phyloP scores from a whole-genome alignment of 2,329 filamentous ascomycete species.

The Pseudogymnoascus sp. region DNA sequence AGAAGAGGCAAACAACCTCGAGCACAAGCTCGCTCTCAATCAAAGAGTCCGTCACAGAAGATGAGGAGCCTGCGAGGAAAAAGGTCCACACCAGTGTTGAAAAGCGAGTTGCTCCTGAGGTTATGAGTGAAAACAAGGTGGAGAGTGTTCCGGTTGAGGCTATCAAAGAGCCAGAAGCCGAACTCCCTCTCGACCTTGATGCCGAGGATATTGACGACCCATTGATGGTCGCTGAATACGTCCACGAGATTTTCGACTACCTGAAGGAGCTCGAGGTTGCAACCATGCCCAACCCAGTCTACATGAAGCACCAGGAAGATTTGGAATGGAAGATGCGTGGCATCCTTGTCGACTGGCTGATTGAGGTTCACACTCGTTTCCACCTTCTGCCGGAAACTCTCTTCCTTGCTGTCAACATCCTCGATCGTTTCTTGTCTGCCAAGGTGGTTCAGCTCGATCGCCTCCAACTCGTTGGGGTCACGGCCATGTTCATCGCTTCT shows the following conservation, averaged over 20 bases:
- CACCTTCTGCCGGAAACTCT: conserved; percentile 91
- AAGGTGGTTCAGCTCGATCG: conserved; percentile 96
- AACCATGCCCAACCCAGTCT: conserved; percentile 81
- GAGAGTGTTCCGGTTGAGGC: conserved; percentile 22
- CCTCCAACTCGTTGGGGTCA: conserved; percentile 92
- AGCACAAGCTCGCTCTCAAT: conserved; percentile 45
- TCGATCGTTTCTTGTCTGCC: conserved; percentile 91
- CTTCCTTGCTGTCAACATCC: conserved; percentile 95
- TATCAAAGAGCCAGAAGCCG: conserved; percentile 21
- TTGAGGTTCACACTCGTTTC: conserved; percentile 96
- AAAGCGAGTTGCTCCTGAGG: conserved; percentile 35
- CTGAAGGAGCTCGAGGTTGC: conserved; percentile 75
- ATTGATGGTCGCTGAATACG: conserved; percentile 96
- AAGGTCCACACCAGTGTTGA: conserved; percentile 50
- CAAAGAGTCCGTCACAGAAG: conserved; percentile 56
- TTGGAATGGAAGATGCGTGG: conserved; percentile 98
- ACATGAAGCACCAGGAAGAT: conserved; percentile 92
- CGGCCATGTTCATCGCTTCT: conserved; percentile 98
- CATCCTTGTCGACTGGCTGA: conserved; percentile 95
- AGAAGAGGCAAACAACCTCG: conserved; percentile 57
- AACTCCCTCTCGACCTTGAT: conserved; percentile 59
- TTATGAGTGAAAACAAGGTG: conserved; percentile 33
- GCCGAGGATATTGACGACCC: conserved; percentile 86
- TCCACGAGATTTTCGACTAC: conserved; percentile 95
- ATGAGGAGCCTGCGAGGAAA: conserved; percentile 63